Percentiles rank a stretch among this genome's conserved stretches.
Evolutionary conservation across 352 stramenopile genomes (phyloP).

Genomic region (Globisporangium barbulae): DNA sequence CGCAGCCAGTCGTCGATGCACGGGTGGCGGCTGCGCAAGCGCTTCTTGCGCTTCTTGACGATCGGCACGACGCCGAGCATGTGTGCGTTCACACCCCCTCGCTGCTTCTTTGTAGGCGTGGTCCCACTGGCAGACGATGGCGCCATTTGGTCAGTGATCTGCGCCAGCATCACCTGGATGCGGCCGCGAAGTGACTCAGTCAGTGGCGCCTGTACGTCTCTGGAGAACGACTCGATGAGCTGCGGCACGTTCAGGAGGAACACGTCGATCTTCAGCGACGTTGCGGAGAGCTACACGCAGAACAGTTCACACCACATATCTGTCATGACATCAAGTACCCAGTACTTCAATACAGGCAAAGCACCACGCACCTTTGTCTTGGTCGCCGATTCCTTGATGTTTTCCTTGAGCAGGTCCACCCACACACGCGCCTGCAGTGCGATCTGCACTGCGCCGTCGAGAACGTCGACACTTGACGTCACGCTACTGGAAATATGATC

Average conservation of each 20-base stretch:
- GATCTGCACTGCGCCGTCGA: slow-evolving; percentile 18
- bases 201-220: slow-evolving; percentile 42
- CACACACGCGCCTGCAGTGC: slow-evolving; percentile 29
- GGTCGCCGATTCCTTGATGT: slow-evolving; percentile 32
- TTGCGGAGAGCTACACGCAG: slow-evolving; percentile 38
- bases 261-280: slow-evolving; percentile 60
- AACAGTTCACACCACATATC: slow-evolving; percentile 4
- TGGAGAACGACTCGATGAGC: slow-evolving; percentile 30
- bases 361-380: slow-evolving; percentile 37
- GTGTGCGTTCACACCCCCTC: slow-evolving; percentile 14
- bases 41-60: slow-evolving; percentile 47
- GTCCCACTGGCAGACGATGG: slow-evolving; percentile 13
- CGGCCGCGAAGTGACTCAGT: slow-evolving; percentile 19
- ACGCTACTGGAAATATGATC: background rate
- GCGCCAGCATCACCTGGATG: slow-evolving; percentile 31
- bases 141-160: slow-evolving; percentile 40
- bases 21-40: slow-evolving; percentile 60
- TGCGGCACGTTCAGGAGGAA: slow-evolving; percentile 54
- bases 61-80: slow-evolving; percentile 55
- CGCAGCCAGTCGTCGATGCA: slow-evolving; percentile 76
- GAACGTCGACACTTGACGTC: slow-evolving; percentile 2
- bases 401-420: slow-evolving; percentile 37
- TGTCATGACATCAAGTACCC: background rate
- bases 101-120: slow-evolving; percentile 21
- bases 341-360: background rate